Percentiles rank a stretch among this genome's conserved stretches.
phyloP scores from a whole-genome alignment of 257 asterid genomes.

The Solanum ossicruentum region DNA sequence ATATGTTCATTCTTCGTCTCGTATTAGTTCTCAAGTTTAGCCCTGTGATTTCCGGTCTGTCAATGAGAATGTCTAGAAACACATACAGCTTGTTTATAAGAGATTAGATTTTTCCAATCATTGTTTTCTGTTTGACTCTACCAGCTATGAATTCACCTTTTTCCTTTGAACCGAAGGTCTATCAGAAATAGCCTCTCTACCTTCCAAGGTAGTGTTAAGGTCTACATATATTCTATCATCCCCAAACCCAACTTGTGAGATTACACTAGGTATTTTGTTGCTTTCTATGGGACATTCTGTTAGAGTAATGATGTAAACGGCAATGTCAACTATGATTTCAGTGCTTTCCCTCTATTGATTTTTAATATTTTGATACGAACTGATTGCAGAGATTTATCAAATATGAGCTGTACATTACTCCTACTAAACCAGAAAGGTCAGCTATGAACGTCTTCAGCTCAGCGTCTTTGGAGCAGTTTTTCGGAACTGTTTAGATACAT shows the following conservation, averaged over 20 bases:
- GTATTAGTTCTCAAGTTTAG: neutral
- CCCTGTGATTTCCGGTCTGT: neutral
- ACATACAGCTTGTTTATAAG: neutral
- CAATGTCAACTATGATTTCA: neutral
- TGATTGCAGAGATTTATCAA: constrained; percentile 81
- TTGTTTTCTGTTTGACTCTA: neutral
- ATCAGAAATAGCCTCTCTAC: no score
- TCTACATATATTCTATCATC: no score
- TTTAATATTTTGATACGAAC: neutral
- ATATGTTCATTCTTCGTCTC: neutral
- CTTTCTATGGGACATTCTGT: neutral
- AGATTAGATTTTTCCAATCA: neutral
- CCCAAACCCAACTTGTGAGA: no score
- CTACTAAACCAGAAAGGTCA: constrained; percentile 39
- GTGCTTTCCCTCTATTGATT: neutral
- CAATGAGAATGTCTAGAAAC: neutral
- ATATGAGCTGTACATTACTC: constrained; percentile 67
- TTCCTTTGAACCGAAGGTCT: no score
- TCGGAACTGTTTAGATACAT: constrained; percentile 33
- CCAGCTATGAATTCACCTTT: no score
- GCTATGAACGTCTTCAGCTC: constrained; percentile 55
- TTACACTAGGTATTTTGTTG: neutral
- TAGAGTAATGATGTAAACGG: neutral
- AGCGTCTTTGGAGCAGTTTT: constrained; percentile 67
- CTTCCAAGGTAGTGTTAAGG: no score